Evolutionary conservation across 345 rosid species (phyloP).

Genomic region (Theobroma cacao): DNA sequence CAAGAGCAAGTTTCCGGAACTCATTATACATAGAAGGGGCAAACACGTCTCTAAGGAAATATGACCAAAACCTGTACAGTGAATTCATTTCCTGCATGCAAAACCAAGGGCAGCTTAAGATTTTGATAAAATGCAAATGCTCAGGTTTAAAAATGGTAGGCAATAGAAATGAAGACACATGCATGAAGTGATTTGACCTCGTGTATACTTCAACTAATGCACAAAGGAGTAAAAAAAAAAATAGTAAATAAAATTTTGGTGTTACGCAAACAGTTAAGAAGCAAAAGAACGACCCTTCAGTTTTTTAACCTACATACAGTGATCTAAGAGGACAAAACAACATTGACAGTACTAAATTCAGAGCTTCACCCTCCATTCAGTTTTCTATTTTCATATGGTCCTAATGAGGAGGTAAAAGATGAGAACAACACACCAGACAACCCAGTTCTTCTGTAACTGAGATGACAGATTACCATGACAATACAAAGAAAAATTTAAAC

Average conservation of each 20-base stretch:
- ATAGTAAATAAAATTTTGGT: no score
- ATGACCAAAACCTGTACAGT: conserved; percentile 91
- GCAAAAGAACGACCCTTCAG: neutral
- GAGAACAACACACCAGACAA: neutral
- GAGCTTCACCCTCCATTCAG: neutral
- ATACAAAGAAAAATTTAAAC: neutral
- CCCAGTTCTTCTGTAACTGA: neutral
- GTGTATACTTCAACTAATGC: no score
- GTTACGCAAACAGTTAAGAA: neutral
- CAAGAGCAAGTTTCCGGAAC: conserved; percentile 75
- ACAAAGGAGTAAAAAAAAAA: no score
- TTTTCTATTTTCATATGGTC: neutral
- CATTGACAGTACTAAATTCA: neutral
- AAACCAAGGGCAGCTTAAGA: neutral
- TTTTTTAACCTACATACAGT: neutral
- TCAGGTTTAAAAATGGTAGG: neutral
- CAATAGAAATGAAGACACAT: neutral
- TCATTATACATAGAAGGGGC: conserved; percentile 83
- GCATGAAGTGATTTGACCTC: no score
- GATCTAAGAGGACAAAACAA: neutral
- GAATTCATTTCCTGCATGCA: conserved; percentile 93
- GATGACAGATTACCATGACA: neutral
- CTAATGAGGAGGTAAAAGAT: neutral
- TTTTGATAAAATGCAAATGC: neutral
- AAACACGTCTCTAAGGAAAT: conserved; percentile 79